Conservation (phyloP, 352 stramenopile genomes). For the Thalassiosira sp. region DNA sequence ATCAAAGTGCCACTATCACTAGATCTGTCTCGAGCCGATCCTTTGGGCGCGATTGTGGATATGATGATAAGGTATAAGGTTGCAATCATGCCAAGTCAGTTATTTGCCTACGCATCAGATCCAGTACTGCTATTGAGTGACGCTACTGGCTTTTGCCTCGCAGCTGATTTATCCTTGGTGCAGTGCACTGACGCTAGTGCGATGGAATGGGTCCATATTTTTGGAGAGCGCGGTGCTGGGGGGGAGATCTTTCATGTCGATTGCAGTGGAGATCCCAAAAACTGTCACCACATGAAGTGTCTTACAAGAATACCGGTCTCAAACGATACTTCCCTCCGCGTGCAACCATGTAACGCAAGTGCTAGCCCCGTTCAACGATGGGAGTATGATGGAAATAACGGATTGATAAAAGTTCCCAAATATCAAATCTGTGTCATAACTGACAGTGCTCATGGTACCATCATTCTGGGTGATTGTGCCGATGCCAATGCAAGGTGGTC, state of each 20-base stretch:
- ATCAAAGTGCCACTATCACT: background rate
- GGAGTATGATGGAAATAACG: constrained; percentile 6
- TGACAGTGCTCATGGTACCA: constrained; percentile 1
- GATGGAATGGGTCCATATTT: constrained; percentile 21
- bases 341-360: background rate
- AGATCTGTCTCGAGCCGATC: constrained; percentile 15
- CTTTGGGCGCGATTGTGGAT: constrained; percentile 20
- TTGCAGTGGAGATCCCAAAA: no score
- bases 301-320: background rate
- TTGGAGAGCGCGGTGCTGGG: constrained; percentile 3
- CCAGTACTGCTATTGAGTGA: constrained; percentile 22
- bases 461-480: constrained; percentile 5
- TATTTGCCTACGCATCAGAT: constrained; percentile 32
- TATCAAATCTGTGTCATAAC: background rate
- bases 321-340: background rate
- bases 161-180: background rate
- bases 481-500: constrained; percentile 14
- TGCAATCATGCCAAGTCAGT: constrained; percentile 17
- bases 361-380: background rate
- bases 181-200: background rate
- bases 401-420: background rate
- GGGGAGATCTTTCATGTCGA: constrained; percentile 22
- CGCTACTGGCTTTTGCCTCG: constrained; percentile 6
- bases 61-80: constrained; percentile 11
- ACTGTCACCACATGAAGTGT: background rate